Conservation (phyloP, 495 filamentous ascomycete genomes). For the Penicillium manginii region DNA sequence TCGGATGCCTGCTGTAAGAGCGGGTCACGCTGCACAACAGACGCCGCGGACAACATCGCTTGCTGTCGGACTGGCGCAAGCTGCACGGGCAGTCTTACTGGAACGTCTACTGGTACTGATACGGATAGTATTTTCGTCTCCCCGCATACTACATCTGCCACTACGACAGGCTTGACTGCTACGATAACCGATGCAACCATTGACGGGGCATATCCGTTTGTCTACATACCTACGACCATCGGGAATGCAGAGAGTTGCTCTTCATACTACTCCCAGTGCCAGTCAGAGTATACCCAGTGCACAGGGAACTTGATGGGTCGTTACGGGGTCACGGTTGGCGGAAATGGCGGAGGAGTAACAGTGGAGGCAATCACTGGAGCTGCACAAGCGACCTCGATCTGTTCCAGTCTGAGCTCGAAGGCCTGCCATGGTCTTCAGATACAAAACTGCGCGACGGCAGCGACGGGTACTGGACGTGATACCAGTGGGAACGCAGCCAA, state of each 20-base stretch:
- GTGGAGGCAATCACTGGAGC: constrained; percentile 58
- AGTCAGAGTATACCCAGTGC: constrained; percentile 65
- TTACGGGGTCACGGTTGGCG: constrained; percentile 50
- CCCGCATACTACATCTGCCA: constrained; percentile 36
- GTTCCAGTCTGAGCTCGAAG: constrained; percentile 61
- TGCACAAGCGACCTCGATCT: constrained; percentile 63
- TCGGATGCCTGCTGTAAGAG: constrained; percentile 59
- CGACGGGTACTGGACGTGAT: constrained; percentile 33
- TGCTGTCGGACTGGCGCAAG: constrained; percentile 65
- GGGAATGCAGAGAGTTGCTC: constrained; percentile 65
- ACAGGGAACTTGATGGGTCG: constrained; percentile 58
- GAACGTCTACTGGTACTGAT: constrained; percentile 29
- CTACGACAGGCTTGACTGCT: constrained; percentile 37
- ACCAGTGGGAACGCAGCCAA: constrained; percentile 39
- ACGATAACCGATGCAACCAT: constrained; percentile 50
- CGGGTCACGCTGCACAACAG: constrained; percentile 58
- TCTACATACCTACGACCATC: constrained; percentile 69
- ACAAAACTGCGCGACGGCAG: constrained; percentile 53
- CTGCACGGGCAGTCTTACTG: constrained; percentile 63
- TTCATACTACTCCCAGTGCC: constrained; percentile 67
- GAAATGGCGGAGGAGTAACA: constrained; percentile 59
- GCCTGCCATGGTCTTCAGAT: constrained; percentile 64
- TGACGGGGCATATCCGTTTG: constrained; percentile 61
- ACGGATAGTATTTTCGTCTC: constrained; percentile 42
- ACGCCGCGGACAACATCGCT: constrained; percentile 62